Conservation (phyloP, 345 rosid genomes). For the Pistacia atlantica region DNA sequence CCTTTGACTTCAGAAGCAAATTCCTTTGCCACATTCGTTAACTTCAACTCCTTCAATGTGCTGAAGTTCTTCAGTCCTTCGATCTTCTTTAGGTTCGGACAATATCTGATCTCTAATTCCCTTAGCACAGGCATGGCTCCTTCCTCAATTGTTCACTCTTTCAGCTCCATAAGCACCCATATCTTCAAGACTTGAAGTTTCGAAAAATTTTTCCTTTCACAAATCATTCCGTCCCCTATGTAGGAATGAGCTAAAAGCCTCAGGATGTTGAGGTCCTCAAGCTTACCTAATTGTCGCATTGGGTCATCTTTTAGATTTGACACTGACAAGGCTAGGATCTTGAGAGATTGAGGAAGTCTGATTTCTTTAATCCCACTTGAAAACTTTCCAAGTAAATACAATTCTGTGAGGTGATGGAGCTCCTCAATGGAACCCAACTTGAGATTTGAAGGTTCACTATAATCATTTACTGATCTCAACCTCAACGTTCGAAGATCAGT, state of each 20-base stretch:
- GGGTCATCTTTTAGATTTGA: neutral
- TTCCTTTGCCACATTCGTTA: too few relatives aligned
- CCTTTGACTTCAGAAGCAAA: too few relatives aligned
- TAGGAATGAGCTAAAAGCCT: neutral
- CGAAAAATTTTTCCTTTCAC: neutral
- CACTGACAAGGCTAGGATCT: neutral
- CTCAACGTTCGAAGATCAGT: slow-evolving; percentile 30
- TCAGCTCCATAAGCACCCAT: neutral
- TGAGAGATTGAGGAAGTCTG: slow-evolving; percentile 9
- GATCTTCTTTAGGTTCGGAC: too few relatives aligned
- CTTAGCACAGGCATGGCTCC: too few relatives aligned
- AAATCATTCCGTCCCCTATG: neutral
- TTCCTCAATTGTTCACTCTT: neutral
- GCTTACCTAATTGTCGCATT: neutral
- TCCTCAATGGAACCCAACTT: neutral
- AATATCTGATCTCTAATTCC: too few relatives aligned
- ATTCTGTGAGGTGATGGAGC: slow-evolving; percentile 16
- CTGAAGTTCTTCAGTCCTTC: too few relatives aligned
- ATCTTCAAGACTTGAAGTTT: neutral
- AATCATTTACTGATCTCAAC: slow-evolving; percentile 35
- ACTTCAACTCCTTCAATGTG: too few relatives aligned
- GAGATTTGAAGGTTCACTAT: slow-evolving; percentile 24
- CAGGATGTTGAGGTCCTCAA: neutral
- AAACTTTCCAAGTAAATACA: slow-evolving; percentile 38
- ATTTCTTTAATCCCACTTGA: neutral